phyloP scores from a whole-genome alignment of 108 stramenopile genomes.

The Skeletonema costatum region DNA sequence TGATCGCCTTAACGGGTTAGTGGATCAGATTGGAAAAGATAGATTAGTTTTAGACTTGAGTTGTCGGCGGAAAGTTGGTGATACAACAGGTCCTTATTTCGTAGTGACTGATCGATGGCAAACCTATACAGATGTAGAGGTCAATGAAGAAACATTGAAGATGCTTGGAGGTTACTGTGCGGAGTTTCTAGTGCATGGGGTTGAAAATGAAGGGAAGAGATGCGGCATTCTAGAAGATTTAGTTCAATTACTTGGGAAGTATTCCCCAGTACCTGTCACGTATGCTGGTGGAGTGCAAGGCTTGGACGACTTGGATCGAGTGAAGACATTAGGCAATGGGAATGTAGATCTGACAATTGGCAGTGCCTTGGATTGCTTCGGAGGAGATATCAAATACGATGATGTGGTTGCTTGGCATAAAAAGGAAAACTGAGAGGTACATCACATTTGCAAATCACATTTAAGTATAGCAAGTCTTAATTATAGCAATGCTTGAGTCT shows the following conservation, averaged over 20 bases:
- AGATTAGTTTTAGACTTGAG: conserved; percentile 93
- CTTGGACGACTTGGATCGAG: conserved; percentile 88
- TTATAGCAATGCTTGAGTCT: too few species aligned
- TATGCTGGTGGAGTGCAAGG: conserved; percentile 97
- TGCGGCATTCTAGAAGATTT: conserved; percentile 95
- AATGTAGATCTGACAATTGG: conserved; percentile 97
- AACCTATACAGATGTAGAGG: conserved; percentile 84
- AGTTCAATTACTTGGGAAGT: conserved; percentile 83
- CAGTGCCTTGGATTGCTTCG: conserved; percentile 97
- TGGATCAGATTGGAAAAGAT: conserved; percentile 77
- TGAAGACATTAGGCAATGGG: conserved; percentile 85
- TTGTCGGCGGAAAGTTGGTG: conserved; percentile 71
- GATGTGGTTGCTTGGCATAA: conserved; percentile 96
- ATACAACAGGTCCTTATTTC: conserved; percentile 66
- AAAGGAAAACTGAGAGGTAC: conserved; percentile 43
- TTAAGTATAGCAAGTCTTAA: too few species aligned
- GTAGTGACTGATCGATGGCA: conserved; percentile 98
- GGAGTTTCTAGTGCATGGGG: conserved; percentile 98
- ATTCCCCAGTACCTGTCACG: conserved; percentile 92
- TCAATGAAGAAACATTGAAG: conserved; percentile 68
- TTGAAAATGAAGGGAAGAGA: conserved; percentile 97
- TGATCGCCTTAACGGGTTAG: conserved; percentile 74
- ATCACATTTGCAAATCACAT: not conserved
- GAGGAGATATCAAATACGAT: conserved; percentile 88
- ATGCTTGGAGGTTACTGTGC: conserved; percentile 83